Base-by-base conservation (phyloP, 1,139 yeast genomes). In the Nakaseomyces glabratus region DNA sequence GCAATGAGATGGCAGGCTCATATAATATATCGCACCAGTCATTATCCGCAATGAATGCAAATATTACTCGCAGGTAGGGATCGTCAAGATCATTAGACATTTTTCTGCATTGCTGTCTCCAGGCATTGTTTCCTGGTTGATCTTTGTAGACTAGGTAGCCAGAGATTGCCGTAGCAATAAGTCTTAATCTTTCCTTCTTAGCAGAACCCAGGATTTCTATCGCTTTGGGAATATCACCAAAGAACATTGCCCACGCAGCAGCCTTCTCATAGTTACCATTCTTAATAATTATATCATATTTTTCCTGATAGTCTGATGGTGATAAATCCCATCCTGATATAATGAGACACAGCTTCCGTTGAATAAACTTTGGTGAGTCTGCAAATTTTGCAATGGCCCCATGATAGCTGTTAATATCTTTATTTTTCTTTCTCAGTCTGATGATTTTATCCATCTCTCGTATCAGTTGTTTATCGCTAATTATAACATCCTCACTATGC, bases 201-300 rank as follows among this genome's bases (percentile, higher is more conserved):
- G 66, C 58, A 4, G 66, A 60, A 1, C 75, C 66, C 37, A 90
- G 62, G 9, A 85, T 78, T 21, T 73, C 75, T 7, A 88, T 82
- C 0, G 96, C 95, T 38, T 77, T 69, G 4, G 73, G 71, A 2
- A 90, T 82, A 55, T 86, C 82, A 2, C 95, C 95, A 54, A 85
- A 93, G 57, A 90, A 90, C 1, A 86, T 90, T 0, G 97, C 96
- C 95, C 95, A 85, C 0, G 94, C 97, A 0, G 97, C 98, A 1
- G 98, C 97, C 52, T 90, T 79, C 44, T 85, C 95, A 41, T 71
- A 71, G 43, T 73, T 71, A 0, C 85, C 90, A 18, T 65, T 60
- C 0, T 63, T 57, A 19, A 79, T 72, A 30, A 88, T 64, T 28
- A 67, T 64, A 22, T 64, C 62, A 33, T 84, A 69, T 44, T 81